Evolutionary conservation across 495 filamentous ascomycete species (phyloP), one percentile per base, ranked within the genome.

Genomic region (Neurospora sp.): DNA sequence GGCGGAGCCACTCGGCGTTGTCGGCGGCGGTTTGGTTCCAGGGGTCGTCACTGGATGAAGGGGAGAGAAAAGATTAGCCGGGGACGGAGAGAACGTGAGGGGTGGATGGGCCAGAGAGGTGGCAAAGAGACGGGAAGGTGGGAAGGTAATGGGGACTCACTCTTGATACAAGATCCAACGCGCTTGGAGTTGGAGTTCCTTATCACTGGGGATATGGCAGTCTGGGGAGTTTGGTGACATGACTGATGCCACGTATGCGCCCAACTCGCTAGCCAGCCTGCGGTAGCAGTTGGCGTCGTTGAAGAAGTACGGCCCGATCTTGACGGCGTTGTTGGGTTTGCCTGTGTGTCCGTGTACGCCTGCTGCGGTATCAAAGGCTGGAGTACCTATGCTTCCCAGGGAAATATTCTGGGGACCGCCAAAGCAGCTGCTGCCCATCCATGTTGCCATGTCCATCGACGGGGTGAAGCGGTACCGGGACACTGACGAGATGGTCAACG

Each of bases 1-100:
- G 83, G 72, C 87, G 86, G 3, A 93, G 84, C 91, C 91, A 93
- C 61, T 91, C 85, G 22, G 86, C 84, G 73, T 93, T 92, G 78
- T 93, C 91, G 44, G 91, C 91, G 14, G 89, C 88, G 0, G 91
- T 93, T 80, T 91, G 89, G 78, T 92, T 92, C 90, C 90, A 92
- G 5, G 88, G 86, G 76, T 92, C 91, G 77, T 90, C 88, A 73
- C 85, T 86, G 72, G 4, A 37, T 35, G 69, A 74, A 27, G 75
- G 22, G 81, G 70, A 61, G 11, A 61, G 6, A 61, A 61, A 53
- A 61, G 12, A 61, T 66, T 16, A 73, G 46, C 10, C n/a, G 53
- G 40, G 20, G 20, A 14, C 40, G 27, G 22, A 44, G 27, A 38
- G 39, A 41, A 18, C 27, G n/a, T 37, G 20, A 27, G 48, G 53